phyloP scores from a whole-genome alignment of 352 stramenopile genomes.

The Pythium phragmiticola region DNA sequence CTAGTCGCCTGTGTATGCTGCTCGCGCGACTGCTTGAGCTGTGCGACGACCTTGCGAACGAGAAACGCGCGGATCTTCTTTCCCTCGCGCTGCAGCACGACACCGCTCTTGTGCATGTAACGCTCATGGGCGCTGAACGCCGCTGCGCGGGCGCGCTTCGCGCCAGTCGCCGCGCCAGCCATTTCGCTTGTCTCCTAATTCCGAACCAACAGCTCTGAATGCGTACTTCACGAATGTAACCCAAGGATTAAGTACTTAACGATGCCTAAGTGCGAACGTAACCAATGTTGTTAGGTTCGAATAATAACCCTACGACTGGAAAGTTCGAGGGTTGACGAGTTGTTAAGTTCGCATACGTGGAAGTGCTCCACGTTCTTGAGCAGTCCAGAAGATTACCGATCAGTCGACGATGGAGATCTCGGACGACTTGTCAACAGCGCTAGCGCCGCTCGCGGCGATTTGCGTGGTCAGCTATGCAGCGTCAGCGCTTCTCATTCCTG shows the following conservation, averaged over 20 bases:
- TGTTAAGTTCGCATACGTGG: slow-evolving; percentile 26
- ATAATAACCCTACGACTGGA: background rate
- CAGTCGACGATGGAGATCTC: slow-evolving; percentile 24
- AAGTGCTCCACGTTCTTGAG: slow-evolving; percentile 15
- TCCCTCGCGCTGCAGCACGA: slow-evolving; percentile 66
- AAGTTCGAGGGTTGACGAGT: background rate
- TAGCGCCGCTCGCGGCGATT: slow-evolving; percentile 53
- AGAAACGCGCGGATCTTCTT: slow-evolving; percentile 75
- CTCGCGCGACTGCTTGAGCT: slow-evolving; percentile 64
- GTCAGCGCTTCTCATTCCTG: slow-evolving; percentile 63
- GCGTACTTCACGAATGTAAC: background rate
- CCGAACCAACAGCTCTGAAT: background rate
- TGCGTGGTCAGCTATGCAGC: slow-evolving; percentile 55
- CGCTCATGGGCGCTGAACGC: slow-evolving; percentile 60
- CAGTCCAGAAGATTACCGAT: background rate
- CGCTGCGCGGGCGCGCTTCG: slow-evolving; percentile 51
- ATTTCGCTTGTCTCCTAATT: slow-evolving; percentile 3
- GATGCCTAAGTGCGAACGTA: background rate
- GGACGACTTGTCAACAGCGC: slow-evolving; percentile 37
- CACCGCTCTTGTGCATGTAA: slow-evolving; percentile 69
- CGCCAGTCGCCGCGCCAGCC: slow-evolving; percentile 4
- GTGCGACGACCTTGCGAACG: slow-evolving; percentile 62
- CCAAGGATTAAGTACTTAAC: background rate
- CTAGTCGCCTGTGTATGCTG: slow-evolving; percentile 24
- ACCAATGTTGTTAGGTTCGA: background rate